Conservation (phyloP, 225 moss, liverwort and hornwort species). For the Anthoceros angustus region DNA sequence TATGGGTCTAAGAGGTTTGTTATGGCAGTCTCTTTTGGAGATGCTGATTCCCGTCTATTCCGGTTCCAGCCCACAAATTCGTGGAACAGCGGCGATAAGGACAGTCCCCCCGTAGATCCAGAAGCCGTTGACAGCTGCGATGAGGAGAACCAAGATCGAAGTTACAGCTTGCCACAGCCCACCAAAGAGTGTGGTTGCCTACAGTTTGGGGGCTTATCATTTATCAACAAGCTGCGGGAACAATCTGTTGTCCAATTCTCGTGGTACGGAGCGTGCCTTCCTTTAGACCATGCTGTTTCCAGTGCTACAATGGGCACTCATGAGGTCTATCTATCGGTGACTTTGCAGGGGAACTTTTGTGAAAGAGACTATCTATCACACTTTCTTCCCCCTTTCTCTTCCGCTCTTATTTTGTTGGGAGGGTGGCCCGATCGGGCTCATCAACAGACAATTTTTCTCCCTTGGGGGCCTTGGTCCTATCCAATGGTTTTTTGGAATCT, state of each 20-base stretch:
- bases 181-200: background rate
- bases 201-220: background rate
- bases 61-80: too few species aligned
- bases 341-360: slow-evolving; percentile 52
- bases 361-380: slow-evolving; percentile 60
- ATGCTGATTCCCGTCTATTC: too few species aligned
- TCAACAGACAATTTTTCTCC: slow-evolving; percentile 63
- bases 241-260: background rate
- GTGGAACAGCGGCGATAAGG: too few species aligned
- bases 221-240: background rate
- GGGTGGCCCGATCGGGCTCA: slow-evolving; percentile 50
- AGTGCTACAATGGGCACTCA: background rate
- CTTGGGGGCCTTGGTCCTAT: slow-evolving; percentile 18
- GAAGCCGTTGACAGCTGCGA: background rate
- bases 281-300: background rate
- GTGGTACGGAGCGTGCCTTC: background rate
- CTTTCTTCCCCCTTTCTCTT: slow-evolving; percentile 55
- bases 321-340: background rate
- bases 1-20: too few species aligned
- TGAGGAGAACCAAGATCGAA: background rate
- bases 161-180: background rate
- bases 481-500: slow-evolving; percentile 48
- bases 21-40: too few species aligned
- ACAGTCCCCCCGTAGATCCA: too few species aligned
- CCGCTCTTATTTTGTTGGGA: slow-evolving; percentile 60